Evolutionary conservation across 306 rosid species (phyloP).

Genomic region (Rosa lucieae): DNA sequence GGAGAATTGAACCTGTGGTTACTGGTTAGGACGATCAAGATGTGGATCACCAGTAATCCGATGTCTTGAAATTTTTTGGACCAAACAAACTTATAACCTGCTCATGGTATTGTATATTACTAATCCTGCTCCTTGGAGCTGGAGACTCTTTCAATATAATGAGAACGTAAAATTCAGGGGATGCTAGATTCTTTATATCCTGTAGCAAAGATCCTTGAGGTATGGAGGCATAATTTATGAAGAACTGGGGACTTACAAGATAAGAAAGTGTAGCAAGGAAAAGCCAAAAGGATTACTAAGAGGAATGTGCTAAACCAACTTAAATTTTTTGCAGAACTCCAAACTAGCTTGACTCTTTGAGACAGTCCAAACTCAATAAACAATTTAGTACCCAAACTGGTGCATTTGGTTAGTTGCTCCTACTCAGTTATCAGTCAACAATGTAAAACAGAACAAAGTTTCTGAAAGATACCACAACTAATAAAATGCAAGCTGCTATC

Average conservation of each 20-base stretch:
- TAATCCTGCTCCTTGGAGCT: neutral
- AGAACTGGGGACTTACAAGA: constrained; percentile 1
- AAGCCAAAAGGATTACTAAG: neutral
- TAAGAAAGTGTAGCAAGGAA: neutral
- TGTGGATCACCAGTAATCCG: constrained; percentile 32
- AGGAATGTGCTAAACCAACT: neutral
- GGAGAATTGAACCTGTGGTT: constrained; percentile 19
- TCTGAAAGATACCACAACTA: neutral
- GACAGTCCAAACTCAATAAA: neutral
- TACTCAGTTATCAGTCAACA: neutral
- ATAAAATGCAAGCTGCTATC: neutral
- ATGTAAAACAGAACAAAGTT: neutral
- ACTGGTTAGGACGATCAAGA: constrained; percentile 19
- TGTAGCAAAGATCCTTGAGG: neutral
- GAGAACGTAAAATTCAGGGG: neutral
- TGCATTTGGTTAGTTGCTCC: neutral
- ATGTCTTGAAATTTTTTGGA: constrained; percentile 41
- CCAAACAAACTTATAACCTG: constrained; percentile 22
- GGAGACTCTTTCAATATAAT: neutral
- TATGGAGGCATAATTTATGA: neutral
- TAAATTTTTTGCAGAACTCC: neutral
- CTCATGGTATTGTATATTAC: neutral
- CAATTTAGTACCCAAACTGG: neutral
- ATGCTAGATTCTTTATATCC: neutral
- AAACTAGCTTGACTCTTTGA: neutral